These are phyloP conservation scores for Moesziomyces sp. DNA, from an alignment of 1,284 basidiomycete genomes.

Conservation along the genomic window DNA sequence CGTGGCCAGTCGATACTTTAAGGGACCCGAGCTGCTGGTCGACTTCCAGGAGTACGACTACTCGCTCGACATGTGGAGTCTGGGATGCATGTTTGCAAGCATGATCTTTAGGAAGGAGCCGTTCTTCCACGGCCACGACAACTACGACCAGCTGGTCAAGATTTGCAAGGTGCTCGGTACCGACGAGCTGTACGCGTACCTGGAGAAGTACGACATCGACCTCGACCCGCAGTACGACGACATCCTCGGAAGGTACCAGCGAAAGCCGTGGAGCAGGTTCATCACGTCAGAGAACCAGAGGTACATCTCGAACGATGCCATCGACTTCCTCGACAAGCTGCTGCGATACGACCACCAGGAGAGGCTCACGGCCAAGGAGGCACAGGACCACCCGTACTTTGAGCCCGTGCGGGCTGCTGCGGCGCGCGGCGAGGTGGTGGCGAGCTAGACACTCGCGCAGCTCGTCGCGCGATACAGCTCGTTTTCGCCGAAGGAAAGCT, in stretches of 20 bases:
- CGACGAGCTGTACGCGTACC: constrained; percentile 83
- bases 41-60: constrained; percentile 99
- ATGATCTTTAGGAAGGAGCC: constrained; percentile 99
- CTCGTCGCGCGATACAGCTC: too few species aligned
- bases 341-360: constrained; percentile 97
- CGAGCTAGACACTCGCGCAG: constrained; percentile 11
- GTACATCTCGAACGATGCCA: constrained; percentile 83
- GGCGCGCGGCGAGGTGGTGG: constrained; percentile 46
- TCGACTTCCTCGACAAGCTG: constrained; percentile 92
- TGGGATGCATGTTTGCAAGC: constrained; percentile 89
- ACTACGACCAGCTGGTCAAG: constrained; percentile 98
- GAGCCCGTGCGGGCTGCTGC: constrained; percentile 55
- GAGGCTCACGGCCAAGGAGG: constrained; percentile 81
- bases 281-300: constrained; percentile 83
- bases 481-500: too few species aligned
- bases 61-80: constrained; percentile 90
- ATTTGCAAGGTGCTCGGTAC: constrained; percentile 97
- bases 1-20: constrained; percentile 97
- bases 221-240: constrained; percentile 68
- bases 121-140: constrained; percentile 99
- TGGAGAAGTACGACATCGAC: constrained; percentile 76
- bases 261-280: constrained; percentile 79
- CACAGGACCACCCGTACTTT: constrained; percentile 65
- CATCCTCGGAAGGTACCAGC: constrained; percentile 74
- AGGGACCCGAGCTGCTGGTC: constrained; percentile 94